These are phyloP conservation scores for Candida pini DNA, from an alignment of 805 yeast genomes.

Conservation along the genomic window DNA sequence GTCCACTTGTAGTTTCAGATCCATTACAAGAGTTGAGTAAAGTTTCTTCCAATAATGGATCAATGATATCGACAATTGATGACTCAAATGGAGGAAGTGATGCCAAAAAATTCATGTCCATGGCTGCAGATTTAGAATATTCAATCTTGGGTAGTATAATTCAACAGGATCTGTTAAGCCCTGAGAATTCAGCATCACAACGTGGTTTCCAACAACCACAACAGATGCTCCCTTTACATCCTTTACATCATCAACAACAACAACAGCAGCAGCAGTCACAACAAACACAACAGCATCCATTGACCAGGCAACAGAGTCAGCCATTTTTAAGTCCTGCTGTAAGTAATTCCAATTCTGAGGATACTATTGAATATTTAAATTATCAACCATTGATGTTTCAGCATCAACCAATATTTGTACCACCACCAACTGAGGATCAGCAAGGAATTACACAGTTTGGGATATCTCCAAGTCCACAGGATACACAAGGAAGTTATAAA, in stretches of 20 bases:
- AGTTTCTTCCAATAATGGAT: background rate
- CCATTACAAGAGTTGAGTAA: background rate
- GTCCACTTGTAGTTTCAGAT: background rate
- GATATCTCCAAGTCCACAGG: background rate
- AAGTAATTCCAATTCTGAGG: conserved; percentile 30
- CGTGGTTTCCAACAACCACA: background rate
- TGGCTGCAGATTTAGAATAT: conserved; percentile 71
- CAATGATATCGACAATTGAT: too few relatives aligned
- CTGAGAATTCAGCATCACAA: conserved; percentile 7
- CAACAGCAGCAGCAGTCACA: background rate
- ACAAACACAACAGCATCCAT: too few relatives aligned
- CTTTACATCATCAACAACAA: background rate
- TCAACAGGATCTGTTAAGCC: conserved; percentile 37
- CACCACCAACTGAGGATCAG: conserved; percentile 2
- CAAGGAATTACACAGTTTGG: conserved; percentile 2
- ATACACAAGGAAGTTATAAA: background rate
- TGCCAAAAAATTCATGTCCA: conserved; percentile 44
- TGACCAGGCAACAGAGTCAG: conserved; percentile 9
- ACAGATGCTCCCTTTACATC: too few relatives aligned
- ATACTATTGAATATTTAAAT: conserved; percentile 18
- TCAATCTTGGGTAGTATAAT: conserved; percentile 62
- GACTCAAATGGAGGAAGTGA: background rate
- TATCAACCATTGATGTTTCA: conserved; percentile 21
- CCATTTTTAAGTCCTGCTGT: conserved; percentile 30
- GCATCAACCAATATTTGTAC: conserved; percentile 1